Base-by-base conservation (phyloP, 2,329 filamentous ascomycete genomes). In the Cladosporium sp. region DNA sequence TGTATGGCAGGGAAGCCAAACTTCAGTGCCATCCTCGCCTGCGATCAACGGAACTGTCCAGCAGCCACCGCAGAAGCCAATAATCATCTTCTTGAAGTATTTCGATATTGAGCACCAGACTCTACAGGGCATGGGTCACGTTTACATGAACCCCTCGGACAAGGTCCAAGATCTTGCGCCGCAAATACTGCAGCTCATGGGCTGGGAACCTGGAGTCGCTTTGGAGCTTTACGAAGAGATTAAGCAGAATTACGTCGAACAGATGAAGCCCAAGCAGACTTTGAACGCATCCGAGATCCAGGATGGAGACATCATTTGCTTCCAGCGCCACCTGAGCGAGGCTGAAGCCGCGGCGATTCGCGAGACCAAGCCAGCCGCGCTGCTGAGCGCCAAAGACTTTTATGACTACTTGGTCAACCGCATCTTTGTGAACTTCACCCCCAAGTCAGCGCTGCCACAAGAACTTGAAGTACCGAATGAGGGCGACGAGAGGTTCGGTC, bases 201-300 rank as follows among this genome's bases (percentile, higher is more conserved):
- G 82, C 11, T 97, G 93, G 92, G 80, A 86, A 19, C 80, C 86
- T 1, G 89, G 86, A 5, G 53, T 65, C 56, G 80, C 86, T 3
- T 80, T 87, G 54, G 78, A 80, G 60, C 79, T 99, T 18, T 97
- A 85, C 73, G 93, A 99, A 72, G 93, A 99, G 74, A 97, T 99
- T 71, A 99, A 97, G 71, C 90, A 91, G 45, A 88, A 84, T 54
- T 97, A 97, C 91, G 96, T 99, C 58, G 95, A 99, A 65, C 79
- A 82, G 6, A 86, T 99, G 75, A 97, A 96, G 71, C 80, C 85
- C 0, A 97, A 96, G 72, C 84, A 89, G 64, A 89, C 90, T 0
- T 78, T 99, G 53, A 88, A 90, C 58, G 84, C 88, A 53, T 93
- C 93, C 1, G 95, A 99, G 68, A 86, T 99, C 19, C 92, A 97